Evolutionary conservation across 768 basidiomycete species (phyloP), one percentile per base, ranked within the genome.

Genomic region (Hericium coralloides): DNA sequence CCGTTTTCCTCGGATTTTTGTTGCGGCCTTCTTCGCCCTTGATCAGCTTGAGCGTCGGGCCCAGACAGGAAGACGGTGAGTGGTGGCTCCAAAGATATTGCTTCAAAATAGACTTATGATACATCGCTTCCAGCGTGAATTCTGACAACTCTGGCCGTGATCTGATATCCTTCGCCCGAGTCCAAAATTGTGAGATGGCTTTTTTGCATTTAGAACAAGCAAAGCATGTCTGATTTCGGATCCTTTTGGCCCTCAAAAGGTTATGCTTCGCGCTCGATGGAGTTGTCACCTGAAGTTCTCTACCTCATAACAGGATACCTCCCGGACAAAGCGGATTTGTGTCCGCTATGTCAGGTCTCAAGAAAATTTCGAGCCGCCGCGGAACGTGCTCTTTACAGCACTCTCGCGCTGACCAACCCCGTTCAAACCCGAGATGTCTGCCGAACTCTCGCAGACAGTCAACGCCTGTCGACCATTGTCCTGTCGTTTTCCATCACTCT

Each of bases 361-460:
- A 80, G 73, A 64, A 67, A 68, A 14, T 84, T 86, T 63, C 79
- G 74, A 57, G 66, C 65, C 48, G 79, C 74, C 52, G 81, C 81
- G 17, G 83, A 86, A 64, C 76, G 71, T 49, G 77, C 75, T 3
- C 70, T 87, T 4, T 87, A 87, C 71, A 82, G 78, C 59, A 81
- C 79, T 1, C 68, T 87, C 15, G 73, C 75, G 58, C 66, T 83
- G 65, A 69, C 68, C 48, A 72, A 76, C 56, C 64, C 71, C 36
- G 62, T 64, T 54, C 65, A 70, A 45, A 76, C 76, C 6, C 67
- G 72, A n/a, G 58, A 67, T 17, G 67, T 84, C 14, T 84, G 82
- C 67, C 61, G 65, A 18, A 70, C 80, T 18, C 72, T 87, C 52
- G 69, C 74, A 6, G 62, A 59, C 17, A 73, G 73, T 7, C 70